Base-by-base conservation (phyloP, 1,139 yeast species). In the Geotrichum klebahnii region DNA sequence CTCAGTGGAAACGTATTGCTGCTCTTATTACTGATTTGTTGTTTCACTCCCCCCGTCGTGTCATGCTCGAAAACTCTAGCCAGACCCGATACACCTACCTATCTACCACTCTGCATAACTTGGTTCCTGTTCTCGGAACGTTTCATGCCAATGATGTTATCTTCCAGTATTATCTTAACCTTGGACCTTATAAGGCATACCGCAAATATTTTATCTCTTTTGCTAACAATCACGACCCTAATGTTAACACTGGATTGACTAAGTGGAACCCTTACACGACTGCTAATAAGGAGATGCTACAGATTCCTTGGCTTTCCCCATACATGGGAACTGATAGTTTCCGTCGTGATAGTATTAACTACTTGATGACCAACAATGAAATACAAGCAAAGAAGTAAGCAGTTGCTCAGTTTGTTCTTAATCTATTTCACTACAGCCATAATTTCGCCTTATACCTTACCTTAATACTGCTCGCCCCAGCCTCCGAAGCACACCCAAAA, bases 261-360 rank as follows among this genome's bases (percentile, higher is more conserved):
- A 12, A 42, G 22, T 54, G 58, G 58, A 48, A 51, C 6, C 36
- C 47, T 22, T 55, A 79, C 78, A 0, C 84, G 2, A 16, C 8
- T 3, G 10, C 5, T 14, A 8, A 17, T 2, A 32, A 39, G 24
- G 41, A 50, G 4, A 31, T 23, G 24, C 41, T 50, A 32, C 36
- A 38, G 9, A 36, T 50, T 19, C 33, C 28, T 10, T 16, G 5
- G 9, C 20, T n/a, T 5, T 3, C 12, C 10, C 16, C 12, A 9
- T 5, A 6, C 26, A 39, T 31, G 43, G 36, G 33, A 10, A 35
- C 10, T 2, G 51, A 48, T 26, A 36, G 39, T 36, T 43, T 29
- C 17, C 44, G 51, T 33, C 8, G 17, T 3, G 40, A 43, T 9
- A 5, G 14, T 12, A 40, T 47, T 22, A 20, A 17, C 12, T 26